Conservation (phyloP, 257 asterid genomes). For the Leonotis leonurus region DNA sequence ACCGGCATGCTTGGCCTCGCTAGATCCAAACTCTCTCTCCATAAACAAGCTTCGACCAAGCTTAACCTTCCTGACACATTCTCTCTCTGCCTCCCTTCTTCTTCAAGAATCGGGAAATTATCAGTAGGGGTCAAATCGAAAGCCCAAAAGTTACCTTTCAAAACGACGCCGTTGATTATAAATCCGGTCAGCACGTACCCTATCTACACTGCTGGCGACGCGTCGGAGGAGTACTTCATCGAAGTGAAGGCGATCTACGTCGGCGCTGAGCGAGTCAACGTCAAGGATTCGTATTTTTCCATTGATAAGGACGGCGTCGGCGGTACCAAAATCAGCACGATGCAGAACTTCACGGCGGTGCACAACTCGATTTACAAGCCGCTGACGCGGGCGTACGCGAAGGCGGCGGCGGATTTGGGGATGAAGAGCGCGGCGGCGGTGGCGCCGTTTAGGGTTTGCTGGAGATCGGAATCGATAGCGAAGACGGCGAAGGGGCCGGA, state of each 20-base stretch:
- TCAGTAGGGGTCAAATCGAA: constrained; percentile 10
- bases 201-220: constrained; percentile 12
- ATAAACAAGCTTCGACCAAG: constrained; percentile 22
- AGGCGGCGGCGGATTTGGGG: constrained; percentile 28
- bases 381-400: constrained; percentile 30
- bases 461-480: constrained; percentile 22
- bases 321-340: constrained; percentile 48
- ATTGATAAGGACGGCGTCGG: constrained; percentile 32
- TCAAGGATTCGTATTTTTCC: constrained; percentile 29
- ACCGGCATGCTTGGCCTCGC: constrained; percentile 33
- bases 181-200: constrained; percentile 28
- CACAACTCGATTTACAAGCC: constrained; percentile 39
- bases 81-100: constrained; percentile 33
- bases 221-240: constrained; percentile 46
- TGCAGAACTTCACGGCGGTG: constrained; percentile 32
- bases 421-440: constrained; percentile 36
- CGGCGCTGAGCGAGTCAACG: constrained; percentile 4
- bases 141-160: neutral
- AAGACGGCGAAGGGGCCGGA: constrained; percentile 29
- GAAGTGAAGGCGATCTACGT: constrained; percentile 34
- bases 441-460: constrained; percentile 49
- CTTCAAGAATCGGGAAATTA: constrained; percentile 24
- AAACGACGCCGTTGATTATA: neutral
- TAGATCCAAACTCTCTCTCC: constrained; percentile 23
- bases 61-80: constrained; percentile 19